Evolutionary conservation across 106 monocot genomes (phyloP), one percentile per base, ranked within the genome.

Genomic region (Alisma plantagoaquatica): DNA sequence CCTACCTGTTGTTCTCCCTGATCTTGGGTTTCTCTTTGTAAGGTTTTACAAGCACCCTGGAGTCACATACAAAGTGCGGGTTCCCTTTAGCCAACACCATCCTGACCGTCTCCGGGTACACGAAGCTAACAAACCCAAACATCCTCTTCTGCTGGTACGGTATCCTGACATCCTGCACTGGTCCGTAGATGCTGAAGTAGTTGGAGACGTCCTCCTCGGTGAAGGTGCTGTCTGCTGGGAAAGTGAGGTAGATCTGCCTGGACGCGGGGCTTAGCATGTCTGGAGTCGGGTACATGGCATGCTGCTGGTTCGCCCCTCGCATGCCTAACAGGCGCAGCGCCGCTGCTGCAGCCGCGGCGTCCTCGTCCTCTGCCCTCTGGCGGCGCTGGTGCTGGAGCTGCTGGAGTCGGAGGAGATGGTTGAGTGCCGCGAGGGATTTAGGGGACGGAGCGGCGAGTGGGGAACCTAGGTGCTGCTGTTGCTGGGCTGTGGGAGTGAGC

Each of bases 11-110:
- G 70, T 91, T 91, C 69, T 91, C 91, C 47, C 81, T 84, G 63
- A 91, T 70, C 68, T 91, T 91, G 19, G 85, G 85, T 70, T 91
- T 91, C 81, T 91, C 91, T 73, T 91, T 91, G 72, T 91, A 91
- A 14, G 91, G 91, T 49, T 91, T 91, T 35, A 91, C 91, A 11
- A 91, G 81, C 16, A 91, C 91, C 27, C 91, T 61, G 1, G 91
- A 77, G 35, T 91, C 85, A 57, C 91, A 91, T 57, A 91, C 83
- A 65, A 91, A 91, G 43, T 91, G 91, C 11, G 91, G 91, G 30
- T 91, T 91, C 0, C 91, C 91, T 49, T 91, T 91, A 28, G 91
- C 85, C n/a, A 91, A 68, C 44, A 91, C 85, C 41, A 91, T 72
- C 70, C 71, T 91, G 73, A 91, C 91, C 0, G 91, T 91, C 54